Evolutionary conservation across 306 rosid species (phyloP), one percentile per base, ranked within the genome.

Genomic region (Ochetophila trinervis): DNA sequence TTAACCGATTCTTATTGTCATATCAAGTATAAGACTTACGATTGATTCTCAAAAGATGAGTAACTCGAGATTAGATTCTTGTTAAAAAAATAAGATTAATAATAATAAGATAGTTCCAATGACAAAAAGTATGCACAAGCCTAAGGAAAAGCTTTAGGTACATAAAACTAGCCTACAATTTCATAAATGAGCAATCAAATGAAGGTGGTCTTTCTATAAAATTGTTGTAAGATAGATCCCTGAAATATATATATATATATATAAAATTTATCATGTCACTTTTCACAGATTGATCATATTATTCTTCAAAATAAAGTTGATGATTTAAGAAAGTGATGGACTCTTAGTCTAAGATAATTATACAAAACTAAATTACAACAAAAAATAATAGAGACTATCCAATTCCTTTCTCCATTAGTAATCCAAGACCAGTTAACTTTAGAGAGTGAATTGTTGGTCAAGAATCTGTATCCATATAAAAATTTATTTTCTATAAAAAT

Each of bases 11-110:
- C 32, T 4, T 27, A 4, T 8, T 40, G 6, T 40, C 12, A 8
- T 10, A 40, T 6, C 14, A 12, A 40, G 3, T 1, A 8, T 6
- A 4, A 14, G 66, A 79, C 95, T 77, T 77, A 87, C 95, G 37
- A 37, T 23, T 76, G 65, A 76, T 21, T 63, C 42, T 68, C 68
- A 18, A 70, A 11, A 66, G 87, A 62, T 21, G 84, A 68, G 74
- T 40, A 72, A 54, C 96, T 85, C 14, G 96, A 78, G 65, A 83
- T 83, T 53, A 84, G 69, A 86, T 92, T 89, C 79, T 91, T 92
- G 85, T 69, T 68, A 7, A 8, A 40, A 40, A 15, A 53, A 49
- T n/a, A 66, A 57, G 20, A 52, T 66, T 44, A 16, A 70, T 20
- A 53, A 15, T 76, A 49, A 66, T 49, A 10, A 44, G 1, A 19